phyloP scores from a whole-genome alignment of 768 basidiomycete genomes.

The Suillus cothurnatus region DNA sequence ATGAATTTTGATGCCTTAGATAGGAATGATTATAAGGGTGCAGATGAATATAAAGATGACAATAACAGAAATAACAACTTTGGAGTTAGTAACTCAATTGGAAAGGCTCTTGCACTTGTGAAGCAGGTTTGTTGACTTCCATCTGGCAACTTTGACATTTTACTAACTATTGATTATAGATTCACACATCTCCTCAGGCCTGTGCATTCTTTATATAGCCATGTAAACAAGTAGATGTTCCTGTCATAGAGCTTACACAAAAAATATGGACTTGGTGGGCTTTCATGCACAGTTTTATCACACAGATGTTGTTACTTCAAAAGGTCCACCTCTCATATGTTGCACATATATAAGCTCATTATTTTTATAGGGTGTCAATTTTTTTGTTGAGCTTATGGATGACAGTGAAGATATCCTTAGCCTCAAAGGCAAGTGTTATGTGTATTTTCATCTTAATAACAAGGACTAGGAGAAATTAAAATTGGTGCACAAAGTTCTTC shows the following conservation, averaged over 20 bases:
- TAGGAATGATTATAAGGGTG: too few relatives aligned
- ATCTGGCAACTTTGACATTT: not conserved
- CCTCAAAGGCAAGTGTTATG: conserved; percentile 27
- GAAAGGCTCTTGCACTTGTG: conserved; percentile 4
- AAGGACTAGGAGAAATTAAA: conserved; percentile 29
- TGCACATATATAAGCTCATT: not conserved
- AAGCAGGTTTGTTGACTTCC: not conserved
- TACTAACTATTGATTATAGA: not conserved
- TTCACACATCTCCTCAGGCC: not conserved
- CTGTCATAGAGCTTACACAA: not conserved
- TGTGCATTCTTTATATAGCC: not conserved
- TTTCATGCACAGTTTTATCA: not conserved
- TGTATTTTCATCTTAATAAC: conserved; percentile 21
- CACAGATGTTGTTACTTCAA: not conserved
- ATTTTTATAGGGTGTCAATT: not conserved
- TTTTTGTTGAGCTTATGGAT: conserved; percentile 27
- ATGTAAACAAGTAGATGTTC: not conserved
- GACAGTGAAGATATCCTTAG: conserved; percentile 23
- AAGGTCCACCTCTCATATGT: not conserved
- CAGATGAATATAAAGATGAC: not conserved
- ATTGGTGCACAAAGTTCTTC: conserved; percentile 26
- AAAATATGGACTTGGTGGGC: not conserved
- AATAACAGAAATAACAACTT: conserved; percentile 7
- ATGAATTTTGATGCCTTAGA: not conserved
- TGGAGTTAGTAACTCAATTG: conserved; percentile 11